Percentiles rank a stretch among this genome's conserved stretches.
Conservation (phyloP, 441 rosid species). For the Eutrema salsugineum region DNA sequence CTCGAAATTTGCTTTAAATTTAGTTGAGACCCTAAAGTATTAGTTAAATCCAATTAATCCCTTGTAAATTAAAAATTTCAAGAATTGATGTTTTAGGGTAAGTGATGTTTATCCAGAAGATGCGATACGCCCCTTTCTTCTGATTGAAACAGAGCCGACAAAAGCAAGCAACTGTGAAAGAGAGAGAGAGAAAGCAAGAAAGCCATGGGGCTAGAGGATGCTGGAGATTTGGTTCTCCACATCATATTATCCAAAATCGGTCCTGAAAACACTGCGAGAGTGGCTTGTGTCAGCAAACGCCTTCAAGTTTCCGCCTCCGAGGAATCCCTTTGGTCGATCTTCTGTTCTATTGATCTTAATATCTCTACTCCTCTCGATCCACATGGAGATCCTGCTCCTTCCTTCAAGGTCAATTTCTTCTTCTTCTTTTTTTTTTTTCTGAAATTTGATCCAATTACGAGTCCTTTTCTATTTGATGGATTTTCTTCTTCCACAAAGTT, state of each 20-base stretch:
- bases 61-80: background rate
- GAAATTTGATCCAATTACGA: background rate
- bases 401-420: conserved; percentile 59
- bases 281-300: conserved; percentile 56
- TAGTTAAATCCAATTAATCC: background rate
- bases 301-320: conserved; percentile 50
- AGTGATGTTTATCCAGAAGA: no score
- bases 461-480: background rate
- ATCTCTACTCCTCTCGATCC: conserved; percentile 67
- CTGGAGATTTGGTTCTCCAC: conserved; percentile 64
- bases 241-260: conserved; percentile 50
- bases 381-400: conserved; percentile 51
- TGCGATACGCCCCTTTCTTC: background rate
- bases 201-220: conserved; percentile 52
- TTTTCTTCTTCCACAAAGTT: background rate
- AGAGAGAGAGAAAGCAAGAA: background rate
- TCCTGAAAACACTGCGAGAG: conserved; percentile 44
- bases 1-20: background rate
- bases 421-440: background rate
- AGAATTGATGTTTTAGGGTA: background rate
- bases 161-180: background rate
- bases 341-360: conserved; percentile 54
- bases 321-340: conserved; percentile 70
- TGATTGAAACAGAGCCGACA: conserved; percentile 9
- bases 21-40: background rate